Percentiles rank a stretch among this genome's conserved stretches.
These are phyloP conservation scores for Raffaelea arxii DNA, from an alignment of 2,329 filamentous ascomycete species.

Conservation along the genomic window DNA sequence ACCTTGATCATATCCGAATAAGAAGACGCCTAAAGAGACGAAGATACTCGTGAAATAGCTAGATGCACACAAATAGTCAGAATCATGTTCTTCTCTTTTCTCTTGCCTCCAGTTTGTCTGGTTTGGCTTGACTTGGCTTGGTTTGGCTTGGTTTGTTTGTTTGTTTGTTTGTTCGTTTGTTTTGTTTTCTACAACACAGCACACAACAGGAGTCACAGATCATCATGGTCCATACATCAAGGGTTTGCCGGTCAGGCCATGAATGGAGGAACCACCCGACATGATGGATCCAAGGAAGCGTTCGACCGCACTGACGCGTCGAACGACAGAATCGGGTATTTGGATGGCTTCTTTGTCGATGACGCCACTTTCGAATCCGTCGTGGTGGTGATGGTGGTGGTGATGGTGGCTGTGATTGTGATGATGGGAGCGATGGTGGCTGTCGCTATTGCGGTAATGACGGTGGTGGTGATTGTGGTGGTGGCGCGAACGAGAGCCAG, in stretches of 20 bases:
- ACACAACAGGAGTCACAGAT: too few species aligned
- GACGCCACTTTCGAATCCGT: conserved; percentile 26
- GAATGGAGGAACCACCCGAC: conserved; percentile 68
- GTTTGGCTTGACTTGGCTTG: too few species aligned
- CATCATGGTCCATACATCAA: conserved; percentile 53
- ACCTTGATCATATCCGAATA: conserved; percentile 85
- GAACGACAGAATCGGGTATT: conserved; percentile 59
- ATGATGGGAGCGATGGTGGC: conserved; percentile 13
- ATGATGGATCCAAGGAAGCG: conserved; percentile 74
- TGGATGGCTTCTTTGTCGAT: conserved; percentile 69
- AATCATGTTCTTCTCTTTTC: too few species aligned
- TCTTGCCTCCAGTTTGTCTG: too few species aligned
- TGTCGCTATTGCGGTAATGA: too few species aligned
- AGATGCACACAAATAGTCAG: too few species aligned
- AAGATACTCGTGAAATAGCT: conserved; percentile 95
- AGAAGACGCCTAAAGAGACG: conserved; percentile 75
- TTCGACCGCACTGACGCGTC: conserved; percentile 55
- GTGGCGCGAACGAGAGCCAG: conserved; percentile 2
- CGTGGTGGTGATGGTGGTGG: conserved; percentile 15
- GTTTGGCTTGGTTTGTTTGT: too few species aligned
- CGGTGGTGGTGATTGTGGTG: conserved; percentile 6
- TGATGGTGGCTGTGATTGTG: neutral
- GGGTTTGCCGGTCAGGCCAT: conserved; percentile 92
- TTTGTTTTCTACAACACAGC: too few species aligned
- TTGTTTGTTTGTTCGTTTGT: too few species aligned